These are phyloP conservation scores for Atkinsonella hypoxylon DNA, from an alignment of 2,329 filamentous ascomycete genomes.

Conservation along the genomic window DNA sequence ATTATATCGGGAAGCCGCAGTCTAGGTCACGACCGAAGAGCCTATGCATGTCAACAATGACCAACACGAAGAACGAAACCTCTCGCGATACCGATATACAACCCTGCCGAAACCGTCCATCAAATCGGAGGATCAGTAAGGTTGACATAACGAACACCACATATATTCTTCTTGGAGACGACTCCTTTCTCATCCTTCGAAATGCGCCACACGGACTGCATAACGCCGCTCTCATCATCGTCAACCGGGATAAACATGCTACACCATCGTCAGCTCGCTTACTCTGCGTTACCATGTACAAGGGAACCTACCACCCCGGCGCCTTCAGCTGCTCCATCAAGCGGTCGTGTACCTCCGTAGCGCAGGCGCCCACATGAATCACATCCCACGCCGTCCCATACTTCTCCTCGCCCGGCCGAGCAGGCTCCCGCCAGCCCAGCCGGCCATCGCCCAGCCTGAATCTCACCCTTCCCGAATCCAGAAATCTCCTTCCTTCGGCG, in stretches of 20 bases:
- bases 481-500: conserved; percentile 41
- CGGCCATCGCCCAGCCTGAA: conserved; percentile 70
- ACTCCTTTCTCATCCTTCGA: conserved; percentile 57
- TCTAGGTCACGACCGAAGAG: no score
- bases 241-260: conserved; percentile 70
- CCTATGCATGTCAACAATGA: no score
- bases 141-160: conserved; percentile 66
- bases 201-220: conserved; percentile 61
- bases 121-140: conserved; percentile 53
- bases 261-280: conserved; percentile 7
- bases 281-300: neutral
- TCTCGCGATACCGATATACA: no score
- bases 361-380: conserved; percentile 90
- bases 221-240: conserved; percentile 29
- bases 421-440: conserved; percentile 42
- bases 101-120: neutral
- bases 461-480: conserved; percentile 52
- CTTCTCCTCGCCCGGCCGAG: conserved; percentile 32
- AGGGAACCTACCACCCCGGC: conserved; percentile 49
- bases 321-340: conserved; percentile 66
- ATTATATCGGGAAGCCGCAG: no score
- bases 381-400: conserved; percentile 62
- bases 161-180: conserved; percentile 48
- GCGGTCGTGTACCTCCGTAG: conserved; percentile 56
- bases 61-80: no score